phyloP scores from a whole-genome alignment of 345 rosid genomes.

The Boechera stricta region DNA sequence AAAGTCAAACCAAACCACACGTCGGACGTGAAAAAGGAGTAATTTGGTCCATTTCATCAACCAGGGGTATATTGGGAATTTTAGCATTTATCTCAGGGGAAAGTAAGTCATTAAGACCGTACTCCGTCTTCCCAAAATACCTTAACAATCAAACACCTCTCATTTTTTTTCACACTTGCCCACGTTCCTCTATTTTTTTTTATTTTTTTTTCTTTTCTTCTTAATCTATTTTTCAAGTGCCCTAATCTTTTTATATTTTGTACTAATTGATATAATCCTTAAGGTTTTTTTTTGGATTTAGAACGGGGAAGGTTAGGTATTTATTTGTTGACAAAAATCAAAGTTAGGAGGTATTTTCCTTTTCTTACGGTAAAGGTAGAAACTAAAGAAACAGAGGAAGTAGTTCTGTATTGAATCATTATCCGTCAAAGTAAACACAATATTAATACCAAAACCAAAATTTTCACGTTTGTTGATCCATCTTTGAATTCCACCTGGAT shows the following conservation, averaged over 20 bases:
- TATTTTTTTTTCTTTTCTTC: neutral
- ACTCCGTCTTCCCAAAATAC: conserved; percentile 26
- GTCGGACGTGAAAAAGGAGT: conserved; percentile 24
- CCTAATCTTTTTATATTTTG: neutral
- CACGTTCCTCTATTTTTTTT: neutral
- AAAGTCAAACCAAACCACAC: conserved; percentile 39
- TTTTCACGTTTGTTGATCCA: conserved; percentile 21
- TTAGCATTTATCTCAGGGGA: neutral
- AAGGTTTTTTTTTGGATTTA: no score
- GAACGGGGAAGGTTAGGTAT: neutral
- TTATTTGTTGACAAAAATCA: conserved; percentile 18
- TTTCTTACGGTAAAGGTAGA: conserved; percentile 4
- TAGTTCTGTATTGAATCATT: conserved; percentile 11
- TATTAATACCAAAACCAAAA: neutral
- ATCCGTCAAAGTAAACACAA: conserved; percentile 13
- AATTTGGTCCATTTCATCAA: conserved; percentile 32
- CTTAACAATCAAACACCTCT: conserved; percentile 23
- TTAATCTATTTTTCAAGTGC: neutral
- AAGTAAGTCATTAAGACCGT: conserved; percentile 22
- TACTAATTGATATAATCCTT: no score
- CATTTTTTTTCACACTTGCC: conserved; percentile 30
- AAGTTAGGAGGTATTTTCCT: neutral
- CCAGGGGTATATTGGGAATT: conserved; percentile 24
- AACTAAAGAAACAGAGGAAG: neutral
- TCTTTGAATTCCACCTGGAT: neutral